Evolutionary conservation across 2,329 filamentous ascomycete genomes (phyloP).

Genomic region (Pseudogymnoascus sp.): DNA sequence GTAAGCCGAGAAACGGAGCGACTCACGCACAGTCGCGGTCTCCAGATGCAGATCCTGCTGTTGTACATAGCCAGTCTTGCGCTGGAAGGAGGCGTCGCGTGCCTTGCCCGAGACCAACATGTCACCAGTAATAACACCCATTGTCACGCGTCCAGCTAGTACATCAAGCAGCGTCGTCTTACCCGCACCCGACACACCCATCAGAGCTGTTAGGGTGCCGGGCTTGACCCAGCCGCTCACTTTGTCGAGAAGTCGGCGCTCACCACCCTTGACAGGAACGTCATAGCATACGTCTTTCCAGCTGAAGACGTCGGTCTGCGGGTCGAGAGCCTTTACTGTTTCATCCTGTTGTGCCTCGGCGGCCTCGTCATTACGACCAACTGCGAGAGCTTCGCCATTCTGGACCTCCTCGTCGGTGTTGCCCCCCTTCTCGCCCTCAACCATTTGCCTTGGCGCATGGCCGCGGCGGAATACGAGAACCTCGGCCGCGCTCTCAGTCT

Average conservation of each 20-base stretch:
- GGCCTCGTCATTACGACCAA: background rate
- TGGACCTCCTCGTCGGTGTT: constrained; percentile 25
- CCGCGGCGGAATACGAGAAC: constrained; percentile 68
- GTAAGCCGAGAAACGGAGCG: constrained; percentile 75
- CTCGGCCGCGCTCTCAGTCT: constrained; percentile 69
- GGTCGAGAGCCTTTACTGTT: constrained; percentile 21
- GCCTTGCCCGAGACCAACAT: constrained; percentile 43
- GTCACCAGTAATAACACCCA: constrained; percentile 81
- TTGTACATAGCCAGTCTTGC: constrained; percentile 87
- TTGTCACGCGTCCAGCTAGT: constrained; percentile 68
- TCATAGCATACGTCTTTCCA: constrained; percentile 55
- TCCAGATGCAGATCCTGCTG: constrained; percentile 86
- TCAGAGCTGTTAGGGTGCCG: constrained; percentile 60
- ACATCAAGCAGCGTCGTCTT: constrained; percentile 82
- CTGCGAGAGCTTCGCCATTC: constrained; percentile 21
- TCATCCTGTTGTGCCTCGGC: constrained; percentile 19
- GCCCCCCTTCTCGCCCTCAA: constrained; percentile 18
- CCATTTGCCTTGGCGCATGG: constrained; percentile 38
- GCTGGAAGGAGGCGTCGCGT: constrained; percentile 69
- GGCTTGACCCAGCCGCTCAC: constrained; percentile 69
- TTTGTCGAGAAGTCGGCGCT: constrained; percentile 57
- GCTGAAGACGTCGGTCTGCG: constrained; percentile 27
- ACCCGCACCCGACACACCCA: constrained; percentile 69
- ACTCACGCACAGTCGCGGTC: constrained; percentile 81
- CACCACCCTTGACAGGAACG: constrained; percentile 60